Base-by-base conservation (phyloP, 2,329 filamentous ascomycete genomes). In the Microsporum audouinii region DNA sequence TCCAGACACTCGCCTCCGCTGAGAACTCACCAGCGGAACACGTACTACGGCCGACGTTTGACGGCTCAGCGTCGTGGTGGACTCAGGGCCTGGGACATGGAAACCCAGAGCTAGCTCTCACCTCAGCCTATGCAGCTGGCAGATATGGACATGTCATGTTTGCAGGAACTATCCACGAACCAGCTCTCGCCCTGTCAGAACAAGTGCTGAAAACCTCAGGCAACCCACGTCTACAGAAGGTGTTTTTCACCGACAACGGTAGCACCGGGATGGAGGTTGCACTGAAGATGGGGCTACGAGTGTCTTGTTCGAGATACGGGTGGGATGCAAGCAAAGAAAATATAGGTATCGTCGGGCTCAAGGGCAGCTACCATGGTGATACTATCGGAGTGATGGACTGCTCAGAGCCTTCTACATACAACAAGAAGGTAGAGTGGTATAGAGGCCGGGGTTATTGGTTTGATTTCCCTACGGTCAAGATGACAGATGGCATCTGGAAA, bases 71-170 rank as follows among this genome's bases (percentile, higher is more conserved):
- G 0, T 92, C 88, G 0, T 95, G 90, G 89, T 95, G 90, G 89
- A 95, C 89, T 0, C 90, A 95, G 72, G 89, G 89, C 1, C 80
- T 95, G 0, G 89, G 90, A 0, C 90, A 95, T 65, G 87, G 85
- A 4, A 91, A 89, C 66, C 82, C 88, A 0, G 75, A 79, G 0
- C 77, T 95, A 0, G 82, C 88, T 0, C 80, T 94, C 1, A 84
- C 88, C 0, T 88, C 89, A 1, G 88, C 89, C 0, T 86, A 94
- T 68, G 89, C 90, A 0, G 88, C 89, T 1, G 89, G 89, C 5
- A 81, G 89, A 33, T 95, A 94, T 68, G 89, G 89, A 0, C 89
- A 95, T 72, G 88, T 94, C 66, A 94, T 95, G 87, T 94, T 95
- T 68, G 88, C 88, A 0, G 85, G 85, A 6, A 84, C 87, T 0